These are phyloP conservation scores for Sporothrix globosa DNA, from an alignment of 2,329 filamentous ascomycete species.

Conservation along the genomic window DNA sequence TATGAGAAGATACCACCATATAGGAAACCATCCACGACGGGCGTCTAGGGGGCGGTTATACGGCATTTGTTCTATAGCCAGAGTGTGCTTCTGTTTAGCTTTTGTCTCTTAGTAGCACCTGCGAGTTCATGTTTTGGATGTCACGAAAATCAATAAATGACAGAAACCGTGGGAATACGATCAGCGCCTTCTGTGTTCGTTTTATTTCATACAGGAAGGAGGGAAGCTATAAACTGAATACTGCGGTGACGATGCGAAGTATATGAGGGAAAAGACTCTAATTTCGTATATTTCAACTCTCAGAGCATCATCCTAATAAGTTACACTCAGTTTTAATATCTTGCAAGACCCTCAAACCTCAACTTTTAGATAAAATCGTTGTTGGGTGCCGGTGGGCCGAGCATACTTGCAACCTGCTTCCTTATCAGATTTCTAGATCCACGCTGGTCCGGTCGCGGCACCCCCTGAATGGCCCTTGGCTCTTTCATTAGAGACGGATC, in stretches of 20 bases:
- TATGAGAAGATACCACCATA: conserved; percentile 71
- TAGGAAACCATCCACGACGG: conserved; percentile 46
- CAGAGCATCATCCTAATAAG: background rate
- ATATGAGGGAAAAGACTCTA: background rate
- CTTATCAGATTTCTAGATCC: conserved; percentile 54
- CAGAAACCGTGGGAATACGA: background rate
- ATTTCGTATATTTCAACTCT: background rate
- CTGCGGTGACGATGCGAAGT: too few relatives aligned
- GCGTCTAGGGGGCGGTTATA: background rate
- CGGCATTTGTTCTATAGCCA: background rate
- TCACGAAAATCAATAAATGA: background rate
- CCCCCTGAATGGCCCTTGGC: conserved; percentile 83
- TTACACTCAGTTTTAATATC: too few relatives aligned
- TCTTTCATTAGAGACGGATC: conserved; percentile 90
- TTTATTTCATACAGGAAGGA: background rate
- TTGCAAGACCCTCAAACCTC: too few relatives aligned
- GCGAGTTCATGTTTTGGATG: background rate
- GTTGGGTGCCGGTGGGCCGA: conserved; percentile 39
- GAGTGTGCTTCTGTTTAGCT: background rate
- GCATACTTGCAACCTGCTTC: conserved; percentile 56
- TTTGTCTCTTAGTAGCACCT: background rate
- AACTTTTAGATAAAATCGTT: conserved; percentile 20
- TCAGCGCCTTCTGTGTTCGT: background rate
- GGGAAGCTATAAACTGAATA: background rate
- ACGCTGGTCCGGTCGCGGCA: conserved; percentile 66